Base-by-base conservation (phyloP, 2,329 filamentous ascomycete species). In the Colletotrichum siamense region DNA sequence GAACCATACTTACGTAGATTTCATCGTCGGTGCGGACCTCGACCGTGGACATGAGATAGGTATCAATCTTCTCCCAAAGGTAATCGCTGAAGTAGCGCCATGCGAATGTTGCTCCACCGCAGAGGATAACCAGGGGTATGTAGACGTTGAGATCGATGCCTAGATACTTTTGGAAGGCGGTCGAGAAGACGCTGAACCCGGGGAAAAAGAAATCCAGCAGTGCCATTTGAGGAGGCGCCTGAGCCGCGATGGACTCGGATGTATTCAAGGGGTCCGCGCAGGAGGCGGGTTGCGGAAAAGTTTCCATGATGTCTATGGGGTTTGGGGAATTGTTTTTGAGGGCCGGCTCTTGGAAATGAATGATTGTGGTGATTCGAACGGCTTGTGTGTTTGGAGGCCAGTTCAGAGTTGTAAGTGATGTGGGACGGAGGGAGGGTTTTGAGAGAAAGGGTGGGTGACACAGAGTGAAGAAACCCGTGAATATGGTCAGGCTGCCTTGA, bases 1-100 rank as follows among this genome's bases (percentile, higher is more conserved):
- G 39, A n/a, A 1, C 18, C 18, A n/a, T 26, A 76, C 74, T 57
- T 24, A 76, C 74, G 85, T 94, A 95, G 73, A 94, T 91, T 81
- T 95, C 93, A 79, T 95, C 94, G 73, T 95, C 92, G 32, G 91
- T 89, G 61, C 92, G 89, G 52, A 95, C 90, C 79, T 93, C 91
- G 22, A 93, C 92, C 2, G 89, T 91, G 5, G 91, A 93, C 87
- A 94, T 92, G 79, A 93, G 89, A 79, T 94, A 86, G 8, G 85
- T 80, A 57, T 90, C 86, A 34, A 92, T 78, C 52, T 89, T 82
- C 1, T 83, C 81, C 85, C 87, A 89, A 15, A 91, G 73, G 79
- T 88, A 89, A 4, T 85, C 82, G 69, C 84, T 87, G 61, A 90
- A 81, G 78, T 93, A 93, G 77, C 87, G 87, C 85, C 89, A 89